Base-by-base conservation (phyloP, 208 protist species). In the Leishmania arabica region DNA sequence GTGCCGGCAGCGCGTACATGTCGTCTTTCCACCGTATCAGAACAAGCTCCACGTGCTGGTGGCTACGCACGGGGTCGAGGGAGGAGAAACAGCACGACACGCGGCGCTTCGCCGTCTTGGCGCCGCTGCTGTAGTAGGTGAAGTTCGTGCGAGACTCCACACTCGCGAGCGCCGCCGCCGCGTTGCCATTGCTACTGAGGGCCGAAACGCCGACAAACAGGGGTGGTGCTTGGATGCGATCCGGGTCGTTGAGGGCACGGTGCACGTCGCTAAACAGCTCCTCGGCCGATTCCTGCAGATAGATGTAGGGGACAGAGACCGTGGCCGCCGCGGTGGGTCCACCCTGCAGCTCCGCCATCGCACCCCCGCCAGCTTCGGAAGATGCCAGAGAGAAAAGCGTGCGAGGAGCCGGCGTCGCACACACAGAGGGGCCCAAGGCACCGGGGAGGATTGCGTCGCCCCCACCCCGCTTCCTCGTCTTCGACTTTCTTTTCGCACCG, bases 151-250 rank as follows among this genome's bases (percentile, higher is more conserved):
- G 49, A 51, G 80, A 82, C 66, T 80, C 79, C 21, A 83, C 84
- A 4, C 64, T 47, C 7, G 71, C 68, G n/a, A 24, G 54, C 3
- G 27, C 65, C 24, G 58, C 45, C 6, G 75, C 64, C 54, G n/a
- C 75, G 76, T 7, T 69, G 7, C 17, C 60, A 45, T 45, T 42
- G 68, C 40, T 31, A 68, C 24, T 40, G 60, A 80, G 66, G 0
- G 73, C 77, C 37, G 66, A 79, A 75, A 97, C 81, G 1, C 90
- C 94, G 19, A 95, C 90, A 84, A 93, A 97, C 27, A 97, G 80
- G 31, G 89, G 90, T 24, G 94, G 94, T 11, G 91, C 92, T 56
- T 97, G 94, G 77, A 96, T 96, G 83, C 92, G 91, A 80, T 96
- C 87, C 1, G 89, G 90, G 82, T 97, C 92, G 69, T 93, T 84